A percentile compares a stretch with the other conserved stretches of the same genome.
These are phyloP conservation scores for Pythium dissimile DNA, from an alignment of 352 stramenopile genomes.

Conservation along the genomic window DNA sequence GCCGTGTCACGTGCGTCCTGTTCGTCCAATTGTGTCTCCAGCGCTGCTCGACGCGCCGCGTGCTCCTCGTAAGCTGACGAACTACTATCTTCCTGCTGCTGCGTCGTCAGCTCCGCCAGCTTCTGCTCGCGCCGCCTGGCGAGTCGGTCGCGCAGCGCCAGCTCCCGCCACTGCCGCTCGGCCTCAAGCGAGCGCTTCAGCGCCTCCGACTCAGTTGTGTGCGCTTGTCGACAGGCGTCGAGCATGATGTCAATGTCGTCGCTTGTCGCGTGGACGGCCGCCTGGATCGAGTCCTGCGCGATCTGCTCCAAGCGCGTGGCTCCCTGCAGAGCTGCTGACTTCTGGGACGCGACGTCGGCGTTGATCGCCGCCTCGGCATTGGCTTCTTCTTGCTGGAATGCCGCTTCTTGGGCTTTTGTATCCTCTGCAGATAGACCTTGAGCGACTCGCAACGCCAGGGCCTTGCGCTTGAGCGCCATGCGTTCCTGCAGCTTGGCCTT, in stretches of 20 bases:
- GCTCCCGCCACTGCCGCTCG: conserved; percentile 14
- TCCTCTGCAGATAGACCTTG: background rate
- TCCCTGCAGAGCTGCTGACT: too few relatives aligned
- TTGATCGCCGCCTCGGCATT: conserved; percentile 1
- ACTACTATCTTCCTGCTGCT: background rate
- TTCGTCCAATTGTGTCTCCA: conserved; percentile 2
- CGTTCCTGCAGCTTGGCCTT: conserved; percentile 4
- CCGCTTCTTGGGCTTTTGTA: background rate
- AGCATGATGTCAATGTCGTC: conserved; percentile 14
- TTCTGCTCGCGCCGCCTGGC: conserved; percentile 3
- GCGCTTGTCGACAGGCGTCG: conserved; percentile 1
- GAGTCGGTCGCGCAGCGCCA: conserved; percentile 10
- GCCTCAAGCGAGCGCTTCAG: conserved; percentile 3
- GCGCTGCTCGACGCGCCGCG: background rate
- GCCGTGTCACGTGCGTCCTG: conserved; percentile 4
- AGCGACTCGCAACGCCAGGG: conserved; percentile 3
- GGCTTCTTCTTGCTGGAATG: background rate
- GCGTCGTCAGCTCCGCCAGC: conserved; percentile 1
- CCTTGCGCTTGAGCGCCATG: conserved; percentile 11
- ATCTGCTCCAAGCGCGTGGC: background rate
- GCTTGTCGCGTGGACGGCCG: background rate
- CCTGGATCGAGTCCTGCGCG: background rate
- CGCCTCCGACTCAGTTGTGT: conserved; percentile 3
- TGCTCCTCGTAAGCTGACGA: background rate
- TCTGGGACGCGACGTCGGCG: too few relatives aligned